phyloP scores from a whole-genome alignment of 2,329 filamentous ascomycete genomes.

The Chrysosporium keratinophilum region DNA sequence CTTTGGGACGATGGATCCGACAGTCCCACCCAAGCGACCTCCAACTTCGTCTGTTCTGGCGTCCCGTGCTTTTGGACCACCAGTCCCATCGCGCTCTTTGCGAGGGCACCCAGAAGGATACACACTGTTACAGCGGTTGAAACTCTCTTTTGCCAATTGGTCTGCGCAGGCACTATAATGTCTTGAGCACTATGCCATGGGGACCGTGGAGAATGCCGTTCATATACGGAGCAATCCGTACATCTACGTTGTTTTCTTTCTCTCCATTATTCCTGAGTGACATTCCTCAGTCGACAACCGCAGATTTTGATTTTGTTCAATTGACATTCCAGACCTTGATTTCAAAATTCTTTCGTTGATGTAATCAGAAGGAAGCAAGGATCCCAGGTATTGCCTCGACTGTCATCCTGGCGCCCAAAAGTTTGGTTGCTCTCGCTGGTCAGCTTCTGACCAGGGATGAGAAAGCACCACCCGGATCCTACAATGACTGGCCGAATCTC shows the following conservation, averaged over 20 bases:
- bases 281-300: neutral
- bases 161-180: neutral
- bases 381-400: too few relatives aligned
- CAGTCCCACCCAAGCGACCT: neutral
- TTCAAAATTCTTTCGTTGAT: too few relatives aligned
- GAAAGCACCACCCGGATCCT: constrained; percentile 16
- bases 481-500: constrained; percentile 44
- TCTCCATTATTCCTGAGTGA: neutral
- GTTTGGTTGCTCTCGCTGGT: neutral
- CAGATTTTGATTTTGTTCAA: too few relatives aligned
- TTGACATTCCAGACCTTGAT: too few relatives aligned
- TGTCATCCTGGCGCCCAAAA: neutral
- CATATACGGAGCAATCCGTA: too few relatives aligned
- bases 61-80: neutral
- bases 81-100: constrained; percentile 3
- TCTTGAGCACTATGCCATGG: neutral
- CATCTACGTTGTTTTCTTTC: neutral
- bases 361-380: too few relatives aligned
- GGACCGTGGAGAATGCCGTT: neutral
- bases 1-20: neutral
- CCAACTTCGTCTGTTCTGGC: neutral
- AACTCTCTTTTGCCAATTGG: neutral
- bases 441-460: neutral
- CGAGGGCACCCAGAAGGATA: neutral
- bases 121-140: neutral